A percentile compares a stretch with the other conserved stretches of the same genome.
Evolutionary conservation across 2,329 filamentous ascomycete species (phyloP).

Genomic region (Scedosporium aurantiacum): DNA sequence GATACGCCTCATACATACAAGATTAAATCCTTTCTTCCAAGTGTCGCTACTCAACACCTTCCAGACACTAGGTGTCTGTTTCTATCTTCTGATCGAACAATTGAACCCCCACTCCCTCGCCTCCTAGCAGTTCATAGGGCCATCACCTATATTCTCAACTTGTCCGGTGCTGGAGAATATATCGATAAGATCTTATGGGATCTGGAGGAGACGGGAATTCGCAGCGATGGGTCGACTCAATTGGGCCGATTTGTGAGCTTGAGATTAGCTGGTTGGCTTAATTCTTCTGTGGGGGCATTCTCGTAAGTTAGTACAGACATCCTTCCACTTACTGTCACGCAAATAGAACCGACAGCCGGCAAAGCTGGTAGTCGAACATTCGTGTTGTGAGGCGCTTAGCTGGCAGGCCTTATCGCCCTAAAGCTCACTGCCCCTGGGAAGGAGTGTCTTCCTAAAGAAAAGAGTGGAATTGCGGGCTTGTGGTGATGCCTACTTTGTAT

Average conservation of each 20-base stretch:
- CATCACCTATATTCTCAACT: slow-evolving; percentile 21
- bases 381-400: too few relatives aligned
- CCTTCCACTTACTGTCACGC: too few relatives aligned
- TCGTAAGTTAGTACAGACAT: too few relatives aligned
- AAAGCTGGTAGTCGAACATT: too few relatives aligned
- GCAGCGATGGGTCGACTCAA: background rate
- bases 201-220: background rate
- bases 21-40: slow-evolving; percentile 12
- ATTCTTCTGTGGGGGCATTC: background rate
- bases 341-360: too few relatives aligned
- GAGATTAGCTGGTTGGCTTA: background rate
- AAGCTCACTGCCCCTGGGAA: too few relatives aligned
- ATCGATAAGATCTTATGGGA: slow-evolving; percentile 18
- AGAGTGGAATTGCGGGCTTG: too few relatives aligned
- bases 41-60: slow-evolving; percentile 8
- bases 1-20: slow-evolving; percentile 18
- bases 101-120: slow-evolving; percentile 20
- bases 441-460: too few relatives aligned
- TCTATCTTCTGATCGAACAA: slow-evolving; percentile 14
- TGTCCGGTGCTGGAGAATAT: slow-evolving; percentile 20
- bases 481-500: too few relatives aligned
- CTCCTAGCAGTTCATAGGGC: slow-evolving; percentile 22
- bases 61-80: slow-evolving; percentile 19
- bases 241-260: background rate
- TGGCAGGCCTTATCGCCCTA: too few relatives aligned